A percentile compares a stretch with the other conserved stretches of the same genome.
Conservation (phyloP, 768 basidiomycete species). For the Mycena kentingensis region DNA sequence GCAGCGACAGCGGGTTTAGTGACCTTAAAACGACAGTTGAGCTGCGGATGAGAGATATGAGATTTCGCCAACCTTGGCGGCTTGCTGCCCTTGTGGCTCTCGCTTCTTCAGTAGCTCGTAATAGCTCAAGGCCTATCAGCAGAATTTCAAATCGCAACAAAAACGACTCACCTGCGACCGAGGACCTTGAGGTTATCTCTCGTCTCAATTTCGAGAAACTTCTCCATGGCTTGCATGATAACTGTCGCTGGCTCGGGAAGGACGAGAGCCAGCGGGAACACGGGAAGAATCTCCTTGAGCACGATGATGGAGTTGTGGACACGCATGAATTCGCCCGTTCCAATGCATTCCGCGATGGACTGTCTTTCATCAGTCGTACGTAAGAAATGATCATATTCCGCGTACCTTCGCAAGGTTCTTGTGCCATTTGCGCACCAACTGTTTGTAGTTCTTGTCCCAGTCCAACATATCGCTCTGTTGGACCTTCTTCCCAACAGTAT, state of each 20-base stretch:
- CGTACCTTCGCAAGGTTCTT: slow-evolving; percentile 67
- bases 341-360: slow-evolving; percentile 81
- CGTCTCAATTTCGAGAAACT: slow-evolving; percentile 72
- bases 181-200: slow-evolving; percentile 84
- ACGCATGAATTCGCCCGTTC: slow-evolving; percentile 93
- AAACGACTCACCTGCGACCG: slow-evolving; percentile 63
- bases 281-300: slow-evolving; percentile 85
- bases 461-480: slow-evolving; percentile 57
- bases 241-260: slow-evolving; percentile 50
- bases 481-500: slow-evolving; percentile 46
- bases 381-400: background rate
- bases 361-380: slow-evolving; percentile 31
- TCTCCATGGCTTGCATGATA: slow-evolving; percentile 63
- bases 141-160: slow-evolving; percentile 1
- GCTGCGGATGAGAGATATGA: background rate
- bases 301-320: slow-evolving; percentile 97
- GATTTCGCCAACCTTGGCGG: slow-evolving; percentile 26
- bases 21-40: too few relatives aligned
- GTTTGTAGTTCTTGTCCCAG: slow-evolving; percentile 66
- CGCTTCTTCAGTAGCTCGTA: slow-evolving; percentile 75
- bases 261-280: slow-evolving; percentile 77
- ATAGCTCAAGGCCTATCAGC: slow-evolving; percentile 47
- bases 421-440: slow-evolving; percentile 83
- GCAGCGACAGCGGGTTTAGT: too few relatives aligned
- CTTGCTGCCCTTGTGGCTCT: slow-evolving; percentile 52